Evolutionary conservation across 2,329 filamentous ascomycete genomes (phyloP).

Genomic region (Dothistroma septosporum): DNA sequence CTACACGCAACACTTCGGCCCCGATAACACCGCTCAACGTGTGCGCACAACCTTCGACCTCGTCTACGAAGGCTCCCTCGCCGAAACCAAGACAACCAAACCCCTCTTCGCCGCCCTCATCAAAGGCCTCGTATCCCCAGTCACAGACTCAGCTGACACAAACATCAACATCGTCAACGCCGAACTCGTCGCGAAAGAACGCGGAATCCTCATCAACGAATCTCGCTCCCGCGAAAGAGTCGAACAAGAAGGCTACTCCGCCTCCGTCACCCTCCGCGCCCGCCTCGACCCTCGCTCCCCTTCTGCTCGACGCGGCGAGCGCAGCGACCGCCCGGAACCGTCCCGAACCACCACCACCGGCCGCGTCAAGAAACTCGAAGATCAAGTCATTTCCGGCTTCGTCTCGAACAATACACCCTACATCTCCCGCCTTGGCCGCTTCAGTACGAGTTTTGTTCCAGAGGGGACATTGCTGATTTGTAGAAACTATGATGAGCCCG

Average conservation of each 20-base stretch:
- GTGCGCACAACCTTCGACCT: conserved; percentile 70
- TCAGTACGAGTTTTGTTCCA: conserved; percentile 68
- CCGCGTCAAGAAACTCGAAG: conserved; percentile 33
- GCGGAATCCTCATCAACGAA: conserved; percentile 74
- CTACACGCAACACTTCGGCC: conserved; percentile 70
- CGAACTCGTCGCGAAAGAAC: conserved; percentile 67
- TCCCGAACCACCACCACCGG: conserved; percentile 11
- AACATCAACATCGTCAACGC: conserved; percentile 84
- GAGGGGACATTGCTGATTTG: conserved; percentile 72
- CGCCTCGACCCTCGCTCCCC: conserved; percentile 32
- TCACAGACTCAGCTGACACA: conserved; percentile 61
- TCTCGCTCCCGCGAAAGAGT: conserved; percentile 57
- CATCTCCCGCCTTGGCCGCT: conserved; percentile 70
- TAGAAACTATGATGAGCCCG: conserved; percentile 75
- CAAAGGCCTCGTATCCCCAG: conserved; percentile 67
- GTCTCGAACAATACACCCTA: conserved; percentile 60
- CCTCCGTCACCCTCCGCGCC: conserved; percentile 66
- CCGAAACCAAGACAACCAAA: conserved; percentile 67
- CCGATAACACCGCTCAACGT: conserved; percentile 32
- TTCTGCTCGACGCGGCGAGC: conserved; percentile 23
- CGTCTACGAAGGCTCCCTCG: conserved; percentile 71
- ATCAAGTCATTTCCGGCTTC: conserved; percentile 62
- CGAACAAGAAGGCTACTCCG: conserved; percentile 61
- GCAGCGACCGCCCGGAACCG: neutral
- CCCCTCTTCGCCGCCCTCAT: conserved; percentile 74